Conservation (phyloP, 495 filamentous ascomycete species). For the Tuber brumale region DNA sequence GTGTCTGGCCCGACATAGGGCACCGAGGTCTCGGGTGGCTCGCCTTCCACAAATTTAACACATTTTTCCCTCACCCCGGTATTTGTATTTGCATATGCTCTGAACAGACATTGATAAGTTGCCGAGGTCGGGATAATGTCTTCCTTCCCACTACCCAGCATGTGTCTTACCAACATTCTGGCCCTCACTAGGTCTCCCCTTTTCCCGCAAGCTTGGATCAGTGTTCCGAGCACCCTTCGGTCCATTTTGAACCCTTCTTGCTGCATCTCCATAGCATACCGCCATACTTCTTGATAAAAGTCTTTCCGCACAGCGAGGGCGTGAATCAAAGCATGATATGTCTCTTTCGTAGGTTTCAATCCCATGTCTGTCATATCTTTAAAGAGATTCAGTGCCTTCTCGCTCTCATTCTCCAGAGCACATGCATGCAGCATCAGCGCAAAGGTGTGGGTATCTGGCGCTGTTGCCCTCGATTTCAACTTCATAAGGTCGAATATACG, state of each 20-base stretch:
- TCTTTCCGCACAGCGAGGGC: constrained; percentile 41
- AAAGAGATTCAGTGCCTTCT: constrained; percentile 38
- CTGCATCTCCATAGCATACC: constrained; percentile 39
- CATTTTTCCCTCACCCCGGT: constrained; percentile 5
- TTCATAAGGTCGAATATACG: constrained; percentile 42
- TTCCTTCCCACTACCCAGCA: constrained; percentile 25
- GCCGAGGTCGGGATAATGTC: constrained; percentile 30
- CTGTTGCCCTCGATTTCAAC: constrained; percentile 37
- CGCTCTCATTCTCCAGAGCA: constrained; percentile 33
- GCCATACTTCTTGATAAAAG: constrained; percentile 38
- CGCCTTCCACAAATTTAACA: background rate
- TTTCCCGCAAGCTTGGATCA: constrained; percentile 39
- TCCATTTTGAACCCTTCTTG: constrained; percentile 23
- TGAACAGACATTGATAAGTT: constrained; percentile 38
- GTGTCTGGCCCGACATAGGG: constrained; percentile 19
- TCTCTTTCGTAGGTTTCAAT: constrained; percentile 23
- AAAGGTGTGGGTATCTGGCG: constrained; percentile 34
- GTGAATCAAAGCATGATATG: constrained; percentile 39
- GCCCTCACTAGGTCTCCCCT: constrained; percentile 38
- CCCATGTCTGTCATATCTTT: constrained; percentile 37
- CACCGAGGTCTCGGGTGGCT: background rate
- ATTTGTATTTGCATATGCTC: constrained; percentile 33
- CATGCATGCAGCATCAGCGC: constrained; percentile 40
- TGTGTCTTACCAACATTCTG: constrained; percentile 39
- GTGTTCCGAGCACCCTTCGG: constrained; percentile 25